These are phyloP conservation scores for Bipolaris bicolor DNA, from an alignment of 2,329 filamentous ascomycete genomes.

Conservation along the genomic window DNA sequence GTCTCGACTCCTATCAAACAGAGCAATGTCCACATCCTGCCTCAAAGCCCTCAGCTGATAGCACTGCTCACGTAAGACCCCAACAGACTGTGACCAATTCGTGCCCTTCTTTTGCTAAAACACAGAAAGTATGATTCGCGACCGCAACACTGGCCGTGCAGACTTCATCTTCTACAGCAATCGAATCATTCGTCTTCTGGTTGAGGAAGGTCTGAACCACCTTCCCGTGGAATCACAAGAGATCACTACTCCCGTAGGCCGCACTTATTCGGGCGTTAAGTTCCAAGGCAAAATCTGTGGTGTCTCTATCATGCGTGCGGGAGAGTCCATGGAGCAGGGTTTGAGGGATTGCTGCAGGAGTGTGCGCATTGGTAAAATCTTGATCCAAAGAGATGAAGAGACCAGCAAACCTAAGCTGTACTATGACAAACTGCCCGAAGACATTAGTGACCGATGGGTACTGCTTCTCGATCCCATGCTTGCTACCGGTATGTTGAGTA, in stretches of 20 bases:
- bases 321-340: conserved; percentile 98
- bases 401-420: conserved; percentile 90
- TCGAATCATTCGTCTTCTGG: conserved; percentile 92
- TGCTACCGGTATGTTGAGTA: conserved; percentile 73
- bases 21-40: conserved; percentile 86
- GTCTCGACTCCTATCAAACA: conserved; percentile 82
- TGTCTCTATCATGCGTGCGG: conserved; percentile 97
- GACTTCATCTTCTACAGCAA: conserved; percentile 99
- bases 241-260: conserved; percentile 89
- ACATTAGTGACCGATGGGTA: conserved; percentile 92
- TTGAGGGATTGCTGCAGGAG: conserved; percentile 94
- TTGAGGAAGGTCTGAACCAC: conserved; percentile 97
- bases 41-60: conserved; percentile 95
- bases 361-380: conserved; percentile 97
- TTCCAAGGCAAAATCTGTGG: conserved; percentile 99
- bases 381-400: conserved; percentile 97
- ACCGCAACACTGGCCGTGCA: conserved; percentile 84
- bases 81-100: conserved; percentile 10
- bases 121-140: conserved; percentile 81
- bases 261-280: conserved; percentile 85
- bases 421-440: conserved; percentile 95
- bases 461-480: conserved; percentile 98
- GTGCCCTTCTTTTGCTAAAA: conserved; percentile 11
- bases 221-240: conserved; percentile 87
- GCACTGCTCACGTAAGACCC: conserved; percentile 88